A percentile compares a stretch with the other conserved stretches of the same genome.
phyloP scores from a whole-genome alignment of 2,329 filamentous ascomycete genomes.

The Colletotrichum shisoi region DNA sequence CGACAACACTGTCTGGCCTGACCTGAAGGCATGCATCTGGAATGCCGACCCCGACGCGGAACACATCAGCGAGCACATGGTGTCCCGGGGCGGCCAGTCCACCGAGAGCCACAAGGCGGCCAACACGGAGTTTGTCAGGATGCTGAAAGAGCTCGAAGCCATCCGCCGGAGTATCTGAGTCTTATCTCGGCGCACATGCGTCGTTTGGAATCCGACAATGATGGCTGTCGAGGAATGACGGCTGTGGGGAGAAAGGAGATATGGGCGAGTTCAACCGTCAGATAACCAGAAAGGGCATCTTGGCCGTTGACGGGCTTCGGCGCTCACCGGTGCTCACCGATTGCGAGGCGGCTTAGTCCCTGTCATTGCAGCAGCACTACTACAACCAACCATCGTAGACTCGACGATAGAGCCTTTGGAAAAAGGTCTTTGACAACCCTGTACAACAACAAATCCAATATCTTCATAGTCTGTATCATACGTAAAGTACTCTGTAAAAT shows the following conservation, averaged over 20 bases:
- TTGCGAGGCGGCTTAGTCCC: neutral
- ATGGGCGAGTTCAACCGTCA: slow-evolving; percentile 13
- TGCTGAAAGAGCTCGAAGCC: slow-evolving; percentile 40
- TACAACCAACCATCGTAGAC: neutral
- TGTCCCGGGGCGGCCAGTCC: slow-evolving; percentile 10
- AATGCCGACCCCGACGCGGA: slow-evolving; percentile 63
- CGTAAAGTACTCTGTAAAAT: too few species aligned
- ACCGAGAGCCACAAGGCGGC: slow-evolving; percentile 25
- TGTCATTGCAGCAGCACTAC: neutral
- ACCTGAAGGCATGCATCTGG: slow-evolving; percentile 63
- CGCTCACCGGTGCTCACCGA: slow-evolving; percentile 19
- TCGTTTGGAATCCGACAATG: neutral
- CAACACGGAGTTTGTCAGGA: slow-evolving; percentile 47
- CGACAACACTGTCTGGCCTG: slow-evolving; percentile 53
- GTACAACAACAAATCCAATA: slow-evolving; percentile 5
- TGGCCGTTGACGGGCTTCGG: slow-evolving; percentile 11
- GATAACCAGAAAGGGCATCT: neutral
- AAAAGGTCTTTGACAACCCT: neutral
- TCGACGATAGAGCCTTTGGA: neutral
- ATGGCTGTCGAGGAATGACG: neutral
- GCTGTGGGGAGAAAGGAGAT: neutral
- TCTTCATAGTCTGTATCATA: slow-evolving; percentile 4
- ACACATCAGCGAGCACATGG: slow-evolving; percentile 42
- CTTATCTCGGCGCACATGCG: neutral
- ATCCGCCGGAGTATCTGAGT: slow-evolving; percentile 11